A percentile compares a stretch with the other conserved stretches of the same genome.
Evolutionary conservation across 139 green algal genomes (phyloP).

Genomic region (Closterium sp.): DNA sequence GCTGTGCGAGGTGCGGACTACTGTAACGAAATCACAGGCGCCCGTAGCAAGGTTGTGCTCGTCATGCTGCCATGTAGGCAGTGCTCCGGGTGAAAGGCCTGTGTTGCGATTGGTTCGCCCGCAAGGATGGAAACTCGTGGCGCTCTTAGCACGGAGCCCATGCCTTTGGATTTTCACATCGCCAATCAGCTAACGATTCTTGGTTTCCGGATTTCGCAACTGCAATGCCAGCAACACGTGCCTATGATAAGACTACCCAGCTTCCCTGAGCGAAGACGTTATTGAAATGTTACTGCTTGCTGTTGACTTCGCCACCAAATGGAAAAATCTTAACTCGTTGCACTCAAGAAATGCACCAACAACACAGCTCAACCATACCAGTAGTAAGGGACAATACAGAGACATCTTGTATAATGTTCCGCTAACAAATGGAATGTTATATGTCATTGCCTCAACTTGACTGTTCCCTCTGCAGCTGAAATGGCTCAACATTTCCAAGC

Average conservation of each 20-base stretch:
- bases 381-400: background rate
- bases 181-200: background rate
- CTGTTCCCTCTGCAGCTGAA: background rate
- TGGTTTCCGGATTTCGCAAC: background rate
- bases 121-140: background rate
- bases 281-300: background rate
- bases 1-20: background rate
- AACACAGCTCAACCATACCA: background rate
- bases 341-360: too few relatives aligned
- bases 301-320: background rate
- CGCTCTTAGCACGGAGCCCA: background rate
- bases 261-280: background rate
- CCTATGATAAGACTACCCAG: background rate
- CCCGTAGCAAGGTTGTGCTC: background rate
- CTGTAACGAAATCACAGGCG: background rate
- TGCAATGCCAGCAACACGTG: background rate
- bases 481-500: slow-evolving; percentile 20
- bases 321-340: too few relatives aligned
- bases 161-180: background rate
- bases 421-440: background rate
- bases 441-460: background rate
- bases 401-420: background rate
- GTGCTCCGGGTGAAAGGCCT: background rate
- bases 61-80: background rate
- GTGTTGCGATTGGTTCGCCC: background rate